Evolutionary conservation across 1,139 yeast species (phyloP).

Genomic region (Geotrichum citri-aurantii): DNA sequence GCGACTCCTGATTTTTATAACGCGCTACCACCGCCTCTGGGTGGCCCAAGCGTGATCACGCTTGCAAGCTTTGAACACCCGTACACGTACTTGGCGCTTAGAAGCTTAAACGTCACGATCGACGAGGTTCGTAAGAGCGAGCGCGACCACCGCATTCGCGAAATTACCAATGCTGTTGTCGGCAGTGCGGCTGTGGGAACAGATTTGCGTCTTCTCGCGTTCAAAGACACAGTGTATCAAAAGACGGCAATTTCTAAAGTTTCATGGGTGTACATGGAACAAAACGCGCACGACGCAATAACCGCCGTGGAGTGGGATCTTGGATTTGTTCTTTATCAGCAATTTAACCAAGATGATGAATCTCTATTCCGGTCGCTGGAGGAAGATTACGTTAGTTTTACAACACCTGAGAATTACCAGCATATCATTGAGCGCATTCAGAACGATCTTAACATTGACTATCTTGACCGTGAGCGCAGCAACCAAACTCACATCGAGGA

Average conservation of each 20-base stretch:
- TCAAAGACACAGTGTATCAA: slow-evolving; percentile 15
- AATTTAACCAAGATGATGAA: not conserved
- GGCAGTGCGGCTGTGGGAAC: not conserved
- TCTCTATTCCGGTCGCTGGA: not conserved
- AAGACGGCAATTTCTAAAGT: slow-evolving; percentile 5
- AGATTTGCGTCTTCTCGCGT: not conserved
- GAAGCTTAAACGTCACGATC: not conserved
- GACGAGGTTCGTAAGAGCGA: not conserved
- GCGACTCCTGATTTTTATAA: not conserved
- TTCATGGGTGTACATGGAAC: slow-evolving; percentile 13
- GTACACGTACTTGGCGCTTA: not conserved
- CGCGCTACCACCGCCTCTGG: not conserved
- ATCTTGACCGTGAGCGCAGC: not conserved
- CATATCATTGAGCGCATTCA: not conserved
- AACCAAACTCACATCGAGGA: not conserved
- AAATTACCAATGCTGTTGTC: slow-evolving; percentile 1
- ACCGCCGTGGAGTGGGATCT: slow-evolving; percentile 10
- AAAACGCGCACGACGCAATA: not conserved
- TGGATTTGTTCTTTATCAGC: slow-evolving; percentile 4
- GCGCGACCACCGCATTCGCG: not conserved
- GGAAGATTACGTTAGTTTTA: not conserved
- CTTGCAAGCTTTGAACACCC: slow-evolving; percentile 10
- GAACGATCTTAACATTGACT: slow-evolving; percentile 8
- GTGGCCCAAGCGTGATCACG: not conserved
- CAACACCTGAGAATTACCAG: not conserved